Base-by-base conservation (phyloP, 352 stramenopile species). In the Phytopythium ostracodes region DNA sequence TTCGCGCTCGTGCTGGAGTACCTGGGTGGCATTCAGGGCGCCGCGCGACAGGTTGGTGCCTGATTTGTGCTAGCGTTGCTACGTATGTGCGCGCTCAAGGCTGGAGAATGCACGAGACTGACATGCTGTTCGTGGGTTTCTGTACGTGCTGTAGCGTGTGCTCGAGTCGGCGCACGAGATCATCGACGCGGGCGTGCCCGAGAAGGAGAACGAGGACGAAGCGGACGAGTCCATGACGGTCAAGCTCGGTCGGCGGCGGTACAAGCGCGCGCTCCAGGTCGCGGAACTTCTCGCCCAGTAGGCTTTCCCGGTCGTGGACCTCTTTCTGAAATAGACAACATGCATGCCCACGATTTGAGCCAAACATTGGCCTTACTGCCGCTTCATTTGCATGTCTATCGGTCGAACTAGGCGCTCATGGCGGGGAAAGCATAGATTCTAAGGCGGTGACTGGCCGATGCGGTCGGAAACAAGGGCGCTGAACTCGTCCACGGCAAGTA, bases 261-360 rank as follows among this genome's bases (percentile, higher is more conserved):
- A 88, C 77, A 94, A 94, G 67, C 81, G 85, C 55, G 85, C 85
- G 22, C 59, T 92, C 29, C 85, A 94, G 65, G 67, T 94, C 40
- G 82, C 85, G 0, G 82, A 94, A 61, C 65, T 87, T 24, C 64
- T 94, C 12, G 76, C 84, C 25, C 14, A 58, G 52, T 58, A 58
- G 52, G 20, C 15, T 50, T 77, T 38, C 25, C 42, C 25, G 24
- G 17, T 42, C 29, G 36, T 31, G 47, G 49, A n/a, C 24, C 4
- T 18, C 46, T 20, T 18, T 35, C 4, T 35, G 15, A 4, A 31
- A 52, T 52, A 52, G 46, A 52, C 46, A 33, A 53, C 11, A 53
- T 2, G n/a, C 46, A n/a, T 53, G 25, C 14, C 9, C 18, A 20
- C 44, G 44, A 4, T 25, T 22, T 11, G 42, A 18, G 14, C 42